Evolutionary conservation across 1,139 yeast genomes (phyloP).

Genomic region (Geotrichum europaeum): DNA sequence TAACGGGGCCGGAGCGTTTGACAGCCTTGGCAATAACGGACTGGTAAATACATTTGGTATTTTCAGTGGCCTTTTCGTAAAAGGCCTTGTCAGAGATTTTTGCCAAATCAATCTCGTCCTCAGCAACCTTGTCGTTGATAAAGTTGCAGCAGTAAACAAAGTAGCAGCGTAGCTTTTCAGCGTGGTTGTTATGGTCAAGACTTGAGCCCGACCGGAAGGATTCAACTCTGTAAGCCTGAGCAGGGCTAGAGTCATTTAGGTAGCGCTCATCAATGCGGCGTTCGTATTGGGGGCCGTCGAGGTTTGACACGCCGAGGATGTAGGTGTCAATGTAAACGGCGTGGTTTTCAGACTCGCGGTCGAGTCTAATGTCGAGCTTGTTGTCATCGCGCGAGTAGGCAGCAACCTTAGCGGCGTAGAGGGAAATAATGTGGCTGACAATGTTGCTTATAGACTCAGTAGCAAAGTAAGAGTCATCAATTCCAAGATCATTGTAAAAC

Average conservation of each 20-base stretch:
- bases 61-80: constrained; percentile 68
- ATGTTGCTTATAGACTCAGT: constrained; percentile 75
- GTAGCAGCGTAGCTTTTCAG: constrained; percentile 65
- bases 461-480: constrained; percentile 86
- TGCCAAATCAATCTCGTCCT: constrained; percentile 48
- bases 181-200: constrained; percentile 12
- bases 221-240: constrained; percentile 64
- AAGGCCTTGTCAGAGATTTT: constrained; percentile 76
- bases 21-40: constrained; percentile 66
- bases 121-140: constrained; percentile 33
- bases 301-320: constrained; percentile 37
- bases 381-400: constrained; percentile 62
- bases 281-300: constrained; percentile 38
- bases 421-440: constrained; percentile 74
- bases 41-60: constrained; percentile 73
- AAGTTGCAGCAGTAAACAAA: constrained; percentile 81
- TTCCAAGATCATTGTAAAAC: constrained; percentile 84
- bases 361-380: constrained; percentile 62
- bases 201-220: constrained; percentile 53
- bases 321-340: constrained; percentile 87
- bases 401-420: constrained; percentile 89
- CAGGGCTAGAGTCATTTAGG: constrained; percentile 52
- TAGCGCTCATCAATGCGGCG: constrained; percentile 74
- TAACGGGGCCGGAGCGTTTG: constrained; percentile 84
- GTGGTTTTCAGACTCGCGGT: constrained; percentile 73